Percentiles rank a stretch among this genome's conserved stretches.
Evolutionary conservation across 2,329 filamentous ascomycete genomes (phyloP).

Genomic region (Teratosphaeria zuluensis): DNA sequence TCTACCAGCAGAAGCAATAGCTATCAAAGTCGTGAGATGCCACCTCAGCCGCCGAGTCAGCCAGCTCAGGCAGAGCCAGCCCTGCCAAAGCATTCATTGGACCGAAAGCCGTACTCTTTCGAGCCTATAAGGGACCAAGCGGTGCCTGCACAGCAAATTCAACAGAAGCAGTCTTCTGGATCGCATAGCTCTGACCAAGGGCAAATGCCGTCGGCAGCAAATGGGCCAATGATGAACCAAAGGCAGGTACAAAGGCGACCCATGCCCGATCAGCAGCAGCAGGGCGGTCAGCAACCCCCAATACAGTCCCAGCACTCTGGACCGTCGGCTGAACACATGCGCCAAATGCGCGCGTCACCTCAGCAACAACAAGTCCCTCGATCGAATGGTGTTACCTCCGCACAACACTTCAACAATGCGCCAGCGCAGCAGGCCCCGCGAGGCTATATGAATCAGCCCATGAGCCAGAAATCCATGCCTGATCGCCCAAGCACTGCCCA

Average conservation of each 20-base stretch:
- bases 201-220: neutral
- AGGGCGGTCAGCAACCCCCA: neutral
- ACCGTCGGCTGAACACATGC: neutral
- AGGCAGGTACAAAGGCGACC: neutral
- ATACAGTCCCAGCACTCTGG: neutral
- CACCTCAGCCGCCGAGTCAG: conserved; percentile 1
- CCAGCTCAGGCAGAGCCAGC: neutral
- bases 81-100: neutral
- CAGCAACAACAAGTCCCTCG: neutral
- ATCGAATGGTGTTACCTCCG: neutral
- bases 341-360: neutral
- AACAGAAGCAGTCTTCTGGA: conserved; percentile 15
- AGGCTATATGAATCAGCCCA: neutral
- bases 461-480: neutral
- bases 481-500: neutral
- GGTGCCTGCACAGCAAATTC: conserved; percentile 1
- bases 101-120: conserved; percentile 7
- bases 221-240: neutral
- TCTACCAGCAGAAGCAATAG: conserved; percentile 4
- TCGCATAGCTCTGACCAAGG: conserved; percentile 1
- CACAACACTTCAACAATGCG: neutral
- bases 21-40: neutral
- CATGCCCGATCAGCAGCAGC: neutral
- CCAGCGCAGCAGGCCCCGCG: neutral
- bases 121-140: neutral